Base-by-base conservation (phyloP, 352 stramenopile species). In the Globisporangium perplexum region DNA sequence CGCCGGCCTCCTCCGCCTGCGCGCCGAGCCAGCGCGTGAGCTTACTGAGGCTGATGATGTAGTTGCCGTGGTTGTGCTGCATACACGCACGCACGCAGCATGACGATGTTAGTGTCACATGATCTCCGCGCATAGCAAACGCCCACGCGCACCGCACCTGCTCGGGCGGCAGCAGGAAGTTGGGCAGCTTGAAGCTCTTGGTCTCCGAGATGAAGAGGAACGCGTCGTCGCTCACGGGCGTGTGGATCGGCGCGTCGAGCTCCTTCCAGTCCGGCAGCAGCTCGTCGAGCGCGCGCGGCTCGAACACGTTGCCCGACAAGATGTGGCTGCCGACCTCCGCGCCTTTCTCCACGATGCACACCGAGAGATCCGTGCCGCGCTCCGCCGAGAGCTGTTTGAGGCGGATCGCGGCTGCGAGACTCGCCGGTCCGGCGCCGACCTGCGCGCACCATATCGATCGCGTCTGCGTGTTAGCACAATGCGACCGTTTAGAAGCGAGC, bases 221-320 rank as follows among this genome's bases (percentile, higher is more conserved):
- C 53, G 86, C 62, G 66, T 99, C 97, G 45, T 98, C 75, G 18
- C 69, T 91, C 50, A 98, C 96, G 11, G 90, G 86, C 45, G 97
- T 99, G 52, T 96, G 65, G 22, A 96, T 85, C 39, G 95, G 75
- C 23, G 86, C 83, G 35, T 77, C 89, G 26, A 87, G 78, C 56
- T 98, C 88, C 57, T 96, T 86, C 83, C 95, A 98, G 74, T 98
- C 74, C 18, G 96, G 96, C 51, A 99, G 80, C 35, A 99, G 72
- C 74, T 99, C 96, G 45, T 98, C 79, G 50, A 99, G 72, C 44
- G 95, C 95, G 35, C 87, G 87, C 28, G 97, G 93, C 82, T 99
- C 96, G 70, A 99, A 98, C 38, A 99, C 96, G 71, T 99, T 99
- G 47, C 96, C 77, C 33, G 95, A 99, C 38, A 99, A 57, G 50